These are phyloP conservation scores for Penicillium diatomitis DNA, from an alignment of 495 filamentous ascomycete species.

Conservation along the genomic window DNA sequence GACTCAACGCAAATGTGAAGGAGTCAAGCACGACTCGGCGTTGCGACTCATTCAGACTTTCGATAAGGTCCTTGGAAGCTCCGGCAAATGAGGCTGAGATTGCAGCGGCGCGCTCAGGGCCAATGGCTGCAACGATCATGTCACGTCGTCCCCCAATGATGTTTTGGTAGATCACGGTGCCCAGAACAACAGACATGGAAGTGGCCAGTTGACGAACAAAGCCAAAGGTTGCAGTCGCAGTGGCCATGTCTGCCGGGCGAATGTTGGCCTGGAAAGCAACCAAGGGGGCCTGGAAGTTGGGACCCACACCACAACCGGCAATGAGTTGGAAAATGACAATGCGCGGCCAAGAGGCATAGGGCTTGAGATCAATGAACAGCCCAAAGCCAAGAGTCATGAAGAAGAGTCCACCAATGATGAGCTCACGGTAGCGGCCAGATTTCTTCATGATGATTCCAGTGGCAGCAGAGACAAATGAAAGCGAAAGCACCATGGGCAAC, in stretches of 20 bases:
- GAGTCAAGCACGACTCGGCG: conserved; percentile 40
- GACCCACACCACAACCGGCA: conserved; percentile 45
- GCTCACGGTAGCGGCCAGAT: conserved; percentile 45
- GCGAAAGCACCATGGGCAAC: conserved; percentile 61
- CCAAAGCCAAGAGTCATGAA: conserved; percentile 48
- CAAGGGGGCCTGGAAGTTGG: conserved; percentile 49
- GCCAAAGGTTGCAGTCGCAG: conserved; percentile 42
- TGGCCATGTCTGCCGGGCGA: conserved; percentile 41
- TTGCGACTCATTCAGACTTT: conserved; percentile 36
- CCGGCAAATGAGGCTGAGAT: conserved; percentile 45
- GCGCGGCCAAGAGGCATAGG: conserved; percentile 38
- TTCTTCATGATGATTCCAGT: conserved; percentile 67
- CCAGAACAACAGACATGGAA: conserved; percentile 45
- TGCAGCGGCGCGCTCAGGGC: conserved; percentile 18
- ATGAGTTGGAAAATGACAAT: conserved; percentile 48
- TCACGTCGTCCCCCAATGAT: conserved; percentile 35
- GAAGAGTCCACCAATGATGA: conserved; percentile 41
- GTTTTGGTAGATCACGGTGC: conserved; percentile 51
- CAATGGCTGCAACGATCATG: conserved; percentile 27
- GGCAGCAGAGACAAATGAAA: conserved; percentile 54
- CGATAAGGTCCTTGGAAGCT: conserved; percentile 48
- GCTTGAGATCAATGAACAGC: conserved; percentile 40
- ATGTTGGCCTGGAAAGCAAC: conserved; percentile 49
- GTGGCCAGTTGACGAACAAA: conserved; percentile 44
- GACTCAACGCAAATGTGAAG: conserved; percentile 47